Base-by-base conservation (phyloP, 2,329 filamentous ascomycete species). In the Lasiodiplodia sp. region DNA sequence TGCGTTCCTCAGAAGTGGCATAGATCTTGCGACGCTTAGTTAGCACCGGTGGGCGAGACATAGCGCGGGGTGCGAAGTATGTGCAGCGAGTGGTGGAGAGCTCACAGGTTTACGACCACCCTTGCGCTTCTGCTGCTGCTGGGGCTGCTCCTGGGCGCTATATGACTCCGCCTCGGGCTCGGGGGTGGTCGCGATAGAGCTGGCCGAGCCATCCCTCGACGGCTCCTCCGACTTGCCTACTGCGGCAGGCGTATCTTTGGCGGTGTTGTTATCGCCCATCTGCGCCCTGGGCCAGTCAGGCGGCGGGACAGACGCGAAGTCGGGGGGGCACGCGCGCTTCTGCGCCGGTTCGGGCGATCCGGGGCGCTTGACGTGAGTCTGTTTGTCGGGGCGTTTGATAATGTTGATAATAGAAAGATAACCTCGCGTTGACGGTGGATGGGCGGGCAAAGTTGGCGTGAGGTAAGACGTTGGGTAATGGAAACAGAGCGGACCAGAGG, bases 1-100 rank as follows among this genome's bases (percentile, higher is more conserved):
- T 98, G 77, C 96, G 91, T 83, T 99, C 96, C 81, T 99, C 96
- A 12, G 96, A 98, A 44, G 96, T 99, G 67, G 96, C 96, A 86
- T 99, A 99, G 72, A 97, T 97, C 95, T 97, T 80, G 74, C 76
- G 76, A 68, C 74, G 76, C 71, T 79, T 77, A 69, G 79, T 79
- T 67, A 67, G 65, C 47, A 81, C 79, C 76, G 70, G 75, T 71
- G 76, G 75, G 70, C 74, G 75, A 60, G 76, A 77, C 76, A 79
- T 75, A 34, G 71, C 72, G 71, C 69, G 66, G 67, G 72, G 69
- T 72, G 76, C 72, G 72, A 70, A 70, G 73, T 71, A 70, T 57
- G 23, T 37, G 40, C 47, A 66, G 58, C 28, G 65, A 34, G 66
- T 51, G 52, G 66, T 68, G 74, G 71, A 72, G 69, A 73, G 86